Conservation (phyloP, 768 basidiomycete genomes). For the Melanogaster broomeanus region DNA sequence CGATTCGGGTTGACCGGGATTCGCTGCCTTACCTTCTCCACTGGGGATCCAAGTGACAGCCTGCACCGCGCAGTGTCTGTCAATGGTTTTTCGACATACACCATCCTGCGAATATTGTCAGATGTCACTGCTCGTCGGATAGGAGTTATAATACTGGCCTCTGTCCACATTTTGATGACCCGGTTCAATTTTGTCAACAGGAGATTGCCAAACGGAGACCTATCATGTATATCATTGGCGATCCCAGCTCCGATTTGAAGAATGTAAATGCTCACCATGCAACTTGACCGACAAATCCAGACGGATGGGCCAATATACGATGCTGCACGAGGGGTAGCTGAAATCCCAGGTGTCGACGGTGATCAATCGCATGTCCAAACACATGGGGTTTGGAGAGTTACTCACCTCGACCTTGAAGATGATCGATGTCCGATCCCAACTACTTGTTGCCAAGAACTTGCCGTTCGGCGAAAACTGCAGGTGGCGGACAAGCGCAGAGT, state of each 20-base stretch:
- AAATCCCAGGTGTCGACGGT: slow-evolving; percentile 38
- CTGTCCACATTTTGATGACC: slow-evolving; percentile 73
- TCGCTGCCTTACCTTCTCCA: slow-evolving; percentile 48
- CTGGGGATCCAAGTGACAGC: slow-evolving; percentile 69
- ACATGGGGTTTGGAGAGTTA: neutral
- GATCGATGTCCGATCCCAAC: slow-evolving; percentile 72
- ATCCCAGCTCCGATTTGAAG: neutral
- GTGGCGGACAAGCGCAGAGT: slow-evolving; percentile 68
- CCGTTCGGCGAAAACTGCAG: slow-evolving; percentile 80
- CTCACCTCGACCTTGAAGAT: slow-evolving; percentile 67
- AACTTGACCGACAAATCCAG: slow-evolving; percentile 76
- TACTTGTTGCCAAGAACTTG: slow-evolving; percentile 64
- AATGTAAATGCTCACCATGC: slow-evolving; percentile 54
- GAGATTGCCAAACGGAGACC: slow-evolving; percentile 64
- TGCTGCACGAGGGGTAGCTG: slow-evolving; percentile 50
- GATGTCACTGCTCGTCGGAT: neutral
- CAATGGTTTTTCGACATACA: slow-evolving; percentile 66
- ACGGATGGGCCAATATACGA: slow-evolving; percentile 63
- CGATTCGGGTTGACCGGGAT: neutral
- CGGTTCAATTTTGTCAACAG: slow-evolving; percentile 66
- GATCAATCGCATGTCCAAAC: neutral
- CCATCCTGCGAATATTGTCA: slow-evolving; percentile 48
- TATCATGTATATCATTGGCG: slow-evolving; percentile 16
- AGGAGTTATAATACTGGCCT: slow-evolving; percentile 38
- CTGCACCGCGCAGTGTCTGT: slow-evolving; percentile 55